Conservation (phyloP, 345 rosid genomes). For the Mallotus nudiflorus region DNA sequence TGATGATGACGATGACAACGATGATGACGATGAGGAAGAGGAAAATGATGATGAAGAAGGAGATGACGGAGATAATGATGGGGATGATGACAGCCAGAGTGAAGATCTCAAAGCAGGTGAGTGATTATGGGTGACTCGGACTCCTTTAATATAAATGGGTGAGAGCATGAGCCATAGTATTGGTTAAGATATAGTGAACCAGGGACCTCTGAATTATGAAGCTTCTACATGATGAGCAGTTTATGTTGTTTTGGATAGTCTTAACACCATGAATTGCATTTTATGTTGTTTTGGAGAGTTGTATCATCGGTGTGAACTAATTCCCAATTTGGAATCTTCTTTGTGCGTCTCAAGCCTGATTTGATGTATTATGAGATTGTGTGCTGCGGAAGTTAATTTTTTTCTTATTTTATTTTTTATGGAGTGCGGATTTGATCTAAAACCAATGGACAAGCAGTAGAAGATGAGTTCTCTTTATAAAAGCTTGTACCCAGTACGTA, state of each 20-base stretch:
- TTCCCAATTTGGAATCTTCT: neutral
- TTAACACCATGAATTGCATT: no score
- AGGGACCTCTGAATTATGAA: conserved; percentile 6
- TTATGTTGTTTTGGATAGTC: no score
- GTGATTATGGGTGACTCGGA: conserved; percentile 7
- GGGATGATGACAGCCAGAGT: conserved; percentile 26
- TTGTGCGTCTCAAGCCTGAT: no score
- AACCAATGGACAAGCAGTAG: no score
- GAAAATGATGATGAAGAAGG: conserved; percentile 39
- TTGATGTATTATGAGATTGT: no score
- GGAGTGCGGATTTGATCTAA: no score
- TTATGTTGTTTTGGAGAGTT: neutral
- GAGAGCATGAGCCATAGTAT: no score
- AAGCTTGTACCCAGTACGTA: no score
- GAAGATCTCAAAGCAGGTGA: conserved; percentile 54
- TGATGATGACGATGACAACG: conserved; percentile 33
- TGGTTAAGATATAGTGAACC: conserved; percentile 4
- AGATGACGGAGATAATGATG: conserved; percentile 17
- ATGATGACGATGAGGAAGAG: conserved; percentile 33
- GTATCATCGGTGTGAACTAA: neutral
- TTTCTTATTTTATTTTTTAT: no score
- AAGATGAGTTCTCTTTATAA: no score
- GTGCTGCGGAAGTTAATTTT: no score
- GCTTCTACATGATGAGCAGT: conserved; percentile 3
- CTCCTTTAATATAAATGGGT: no score